phyloP scores from a whole-genome alignment of 1,284 basidiomycete species.

The Ceratobasidium sp. region DNA sequence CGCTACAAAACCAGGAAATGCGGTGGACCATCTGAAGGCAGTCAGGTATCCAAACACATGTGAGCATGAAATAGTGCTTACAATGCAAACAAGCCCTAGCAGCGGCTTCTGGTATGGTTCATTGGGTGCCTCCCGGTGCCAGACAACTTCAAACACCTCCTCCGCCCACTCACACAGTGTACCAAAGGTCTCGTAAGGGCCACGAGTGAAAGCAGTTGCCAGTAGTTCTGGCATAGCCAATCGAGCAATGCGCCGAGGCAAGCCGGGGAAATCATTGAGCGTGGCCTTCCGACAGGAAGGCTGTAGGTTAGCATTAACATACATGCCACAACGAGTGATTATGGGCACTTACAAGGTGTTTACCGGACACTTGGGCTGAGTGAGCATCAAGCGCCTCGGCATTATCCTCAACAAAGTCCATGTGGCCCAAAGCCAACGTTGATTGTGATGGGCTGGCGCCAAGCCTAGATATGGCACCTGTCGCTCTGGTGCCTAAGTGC shows the following conservation, averaged over 20 bases:
- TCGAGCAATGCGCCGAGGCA: neutral
- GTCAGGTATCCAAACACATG: neutral
- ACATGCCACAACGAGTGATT: neutral
- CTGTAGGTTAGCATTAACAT: neutral
- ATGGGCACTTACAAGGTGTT: neutral
- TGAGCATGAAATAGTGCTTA: neutral
- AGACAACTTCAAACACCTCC: neutral
- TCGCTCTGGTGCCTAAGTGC: too few relatives aligned
- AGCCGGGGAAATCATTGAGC: neutral
- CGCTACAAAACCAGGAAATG: neutral
- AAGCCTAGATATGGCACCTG: too few relatives aligned
- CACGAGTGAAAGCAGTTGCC: neutral
- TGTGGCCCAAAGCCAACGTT: too few relatives aligned
- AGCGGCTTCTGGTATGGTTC: neutral
- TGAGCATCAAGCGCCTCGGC: neutral
- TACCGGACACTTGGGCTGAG: neutral
- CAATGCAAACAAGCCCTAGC: neutral
- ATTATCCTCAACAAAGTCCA: neutral
- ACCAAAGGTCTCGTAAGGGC: neutral
- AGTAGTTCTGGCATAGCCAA: slow-evolving; percentile 3
- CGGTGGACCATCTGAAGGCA: neutral
- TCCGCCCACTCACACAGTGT: neutral
- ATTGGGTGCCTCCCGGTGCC: neutral
- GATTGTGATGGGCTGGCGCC: too few relatives aligned
- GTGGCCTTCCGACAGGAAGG: neutral